These are phyloP conservation scores for Eucalyptus rudis DNA, from an alignment of 345 rosid species.

Conservation along the genomic window DNA sequence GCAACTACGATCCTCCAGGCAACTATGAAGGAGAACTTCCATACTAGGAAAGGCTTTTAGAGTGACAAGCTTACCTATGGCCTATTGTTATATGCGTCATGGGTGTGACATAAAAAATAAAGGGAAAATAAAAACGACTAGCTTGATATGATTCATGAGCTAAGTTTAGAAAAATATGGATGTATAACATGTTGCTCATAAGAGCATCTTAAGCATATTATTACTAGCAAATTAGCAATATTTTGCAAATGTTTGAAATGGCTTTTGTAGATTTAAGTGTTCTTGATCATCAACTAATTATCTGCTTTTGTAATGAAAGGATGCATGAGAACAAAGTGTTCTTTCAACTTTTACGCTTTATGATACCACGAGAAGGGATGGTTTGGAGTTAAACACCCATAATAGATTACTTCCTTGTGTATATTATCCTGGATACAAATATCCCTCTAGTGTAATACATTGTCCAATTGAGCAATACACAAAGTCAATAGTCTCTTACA, in stretches of 20 bases:
- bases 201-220: background rate
- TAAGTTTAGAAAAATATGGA: background rate
- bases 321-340: too few relatives aligned
- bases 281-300: too few relatives aligned
- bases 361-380: too few relatives aligned
- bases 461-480: too few relatives aligned
- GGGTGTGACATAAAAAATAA: background rate
- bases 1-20: slow-evolving; percentile 4
- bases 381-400: too few relatives aligned
- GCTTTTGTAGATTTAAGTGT: background rate
- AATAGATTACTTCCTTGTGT: too few relatives aligned
- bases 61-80: background rate
- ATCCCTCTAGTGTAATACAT: too few relatives aligned
- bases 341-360: too few relatives aligned
- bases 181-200: background rate
- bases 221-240: background rate
- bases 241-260: background rate
- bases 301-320: too few relatives aligned
- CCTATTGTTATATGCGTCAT: background rate
- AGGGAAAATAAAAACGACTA: background rate
- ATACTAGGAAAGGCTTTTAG: background rate
- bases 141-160: background rate
- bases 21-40: background rate
- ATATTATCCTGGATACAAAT: too few relatives aligned
- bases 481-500: too few relatives aligned